Evolutionary conservation across 208 protist species (phyloP).

Genomic region (Acanthamoeba divionensis): DNA sequence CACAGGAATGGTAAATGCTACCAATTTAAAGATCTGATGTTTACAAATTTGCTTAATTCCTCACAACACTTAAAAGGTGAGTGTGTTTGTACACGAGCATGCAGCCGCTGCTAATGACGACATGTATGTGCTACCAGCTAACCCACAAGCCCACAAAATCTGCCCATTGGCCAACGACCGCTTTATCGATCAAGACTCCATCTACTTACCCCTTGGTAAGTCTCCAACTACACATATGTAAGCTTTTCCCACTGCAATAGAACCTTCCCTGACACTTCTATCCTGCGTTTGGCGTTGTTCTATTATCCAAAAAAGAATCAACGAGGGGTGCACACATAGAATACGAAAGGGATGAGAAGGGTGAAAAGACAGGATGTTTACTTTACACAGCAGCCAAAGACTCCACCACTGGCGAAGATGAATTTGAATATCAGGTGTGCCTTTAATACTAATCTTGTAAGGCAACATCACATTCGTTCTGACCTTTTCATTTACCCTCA

Average conservation of each 20-base stretch:
- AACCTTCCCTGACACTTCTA: neutral
- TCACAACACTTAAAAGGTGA: neutral
- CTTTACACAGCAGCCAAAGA: neutral
- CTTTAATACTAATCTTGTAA: too few species aligned
- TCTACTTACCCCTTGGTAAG: neutral
- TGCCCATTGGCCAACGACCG: neutral
- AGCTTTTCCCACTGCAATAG: neutral
- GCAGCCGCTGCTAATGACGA: neutral
- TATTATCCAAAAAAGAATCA: neutral
- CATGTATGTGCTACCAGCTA: neutral
- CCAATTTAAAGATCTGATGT: neutral
- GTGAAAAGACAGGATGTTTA: neutral
- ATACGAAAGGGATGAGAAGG: neutral
- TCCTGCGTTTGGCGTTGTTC: too few species aligned
- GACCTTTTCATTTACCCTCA: too few species aligned
- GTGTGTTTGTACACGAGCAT: neutral
- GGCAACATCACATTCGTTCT: too few species aligned
- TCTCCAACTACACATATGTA: neutral
- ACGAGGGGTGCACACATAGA: neutral
- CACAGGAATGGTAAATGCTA: neutral
- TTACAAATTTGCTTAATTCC: neutral
- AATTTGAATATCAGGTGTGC: slow-evolving; percentile 18
- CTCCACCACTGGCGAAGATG: neutral
- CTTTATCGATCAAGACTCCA: neutral
- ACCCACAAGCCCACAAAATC: neutral